Evolutionary conservation across 805 yeast species (phyloP).

Genomic region (Yamadazyma takamatsuzukensis): DNA sequence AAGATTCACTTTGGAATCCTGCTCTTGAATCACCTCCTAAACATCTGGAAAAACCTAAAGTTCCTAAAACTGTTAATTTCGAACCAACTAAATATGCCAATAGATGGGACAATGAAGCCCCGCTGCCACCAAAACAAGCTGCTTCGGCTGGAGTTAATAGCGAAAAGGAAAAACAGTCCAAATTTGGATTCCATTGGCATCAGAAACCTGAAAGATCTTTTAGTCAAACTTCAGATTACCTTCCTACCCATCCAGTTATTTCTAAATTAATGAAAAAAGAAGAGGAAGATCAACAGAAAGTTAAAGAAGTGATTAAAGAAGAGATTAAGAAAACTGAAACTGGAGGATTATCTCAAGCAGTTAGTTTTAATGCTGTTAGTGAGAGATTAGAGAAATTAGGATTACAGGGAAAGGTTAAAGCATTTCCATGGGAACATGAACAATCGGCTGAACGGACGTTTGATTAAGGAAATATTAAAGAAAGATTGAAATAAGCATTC

Average conservation of each 20-base stretch:
- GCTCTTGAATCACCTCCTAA: constrained; percentile 41
- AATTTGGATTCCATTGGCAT: constrained; percentile 14
- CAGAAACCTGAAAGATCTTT: constrained; percentile 30
- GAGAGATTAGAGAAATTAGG: constrained; percentile 10
- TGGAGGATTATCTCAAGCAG: constrained; percentile 7
- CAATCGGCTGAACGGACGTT: constrained; percentile 2
- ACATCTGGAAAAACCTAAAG: constrained; percentile 1
- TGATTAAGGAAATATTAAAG: too few relatives aligned
- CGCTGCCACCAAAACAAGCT: too few relatives aligned
- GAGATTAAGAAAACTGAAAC: background rate
- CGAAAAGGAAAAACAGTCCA: constrained; percentile 10
- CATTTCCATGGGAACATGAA: constrained; percentile 4
- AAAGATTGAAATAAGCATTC: too few relatives aligned
- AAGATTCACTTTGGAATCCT: constrained; percentile 42
- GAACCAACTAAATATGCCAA: constrained; percentile 11
- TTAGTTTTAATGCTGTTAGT: constrained; percentile 9
- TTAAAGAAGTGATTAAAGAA: background rate
- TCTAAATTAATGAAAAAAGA: constrained; percentile 3
- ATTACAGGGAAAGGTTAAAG: constrained; percentile 1
- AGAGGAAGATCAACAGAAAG: background rate
- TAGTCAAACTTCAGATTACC: constrained; percentile 23
- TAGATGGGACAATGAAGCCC: constrained; percentile 23
- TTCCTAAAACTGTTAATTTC: background rate
- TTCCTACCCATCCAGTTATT: constrained; percentile 21
- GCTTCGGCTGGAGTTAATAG: too few relatives aligned